Percentiles rank a stretch among this genome's conserved stretches.
phyloP scores from a whole-genome alignment of 371 early-diverging fungal species.

The Basidiobolus meristosporus region DNA sequence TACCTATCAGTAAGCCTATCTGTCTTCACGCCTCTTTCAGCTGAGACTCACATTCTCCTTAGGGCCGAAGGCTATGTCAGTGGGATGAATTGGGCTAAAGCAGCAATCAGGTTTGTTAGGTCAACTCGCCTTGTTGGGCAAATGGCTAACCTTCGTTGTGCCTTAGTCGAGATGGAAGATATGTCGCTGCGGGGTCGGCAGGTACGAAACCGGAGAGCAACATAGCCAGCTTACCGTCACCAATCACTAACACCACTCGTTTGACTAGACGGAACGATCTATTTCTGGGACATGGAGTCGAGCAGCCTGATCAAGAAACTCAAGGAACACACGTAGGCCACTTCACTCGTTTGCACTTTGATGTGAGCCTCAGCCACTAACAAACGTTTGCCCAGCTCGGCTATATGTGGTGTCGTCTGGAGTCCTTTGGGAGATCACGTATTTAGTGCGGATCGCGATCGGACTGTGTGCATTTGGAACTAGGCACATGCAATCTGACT shows the following conservation, averaged over 20 bases:
- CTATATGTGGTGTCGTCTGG: slow-evolving; percentile 37
- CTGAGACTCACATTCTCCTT: slow-evolving; percentile 1
- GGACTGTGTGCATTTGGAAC: slow-evolving; percentile 36
- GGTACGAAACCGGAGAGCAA: no score
- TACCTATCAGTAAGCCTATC: slow-evolving; percentile 26
- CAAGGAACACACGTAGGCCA: slow-evolving; percentile 26
- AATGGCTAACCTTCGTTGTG: not conserved
- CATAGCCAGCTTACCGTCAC: not conserved
- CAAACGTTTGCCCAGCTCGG: slow-evolving; percentile 2
- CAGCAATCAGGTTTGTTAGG: slow-evolving; percentile 8
- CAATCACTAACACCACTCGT: not conserved
- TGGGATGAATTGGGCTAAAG: slow-evolving; percentile 74
- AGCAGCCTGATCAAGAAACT: slow-evolving; percentile 21
- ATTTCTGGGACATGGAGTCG: slow-evolving; percentile 48
- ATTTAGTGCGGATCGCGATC: slow-evolving; percentile 55
- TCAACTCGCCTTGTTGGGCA: slow-evolving; percentile 1
- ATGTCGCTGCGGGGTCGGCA: slow-evolving; percentile 59
- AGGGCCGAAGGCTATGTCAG: slow-evolving; percentile 60
- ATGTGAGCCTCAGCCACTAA: not conserved
- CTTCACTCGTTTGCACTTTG: not conserved
- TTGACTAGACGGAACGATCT: slow-evolving; percentile 40
- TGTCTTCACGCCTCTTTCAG: slow-evolving; percentile 4
- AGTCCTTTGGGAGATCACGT: slow-evolving; percentile 27
- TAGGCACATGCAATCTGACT: not conserved
- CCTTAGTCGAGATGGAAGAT: slow-evolving; percentile 64